Evolutionary conservation across 768 basidiomycete genomes (phyloP).

Genomic region (Lanmaoa rubissima): DNA sequence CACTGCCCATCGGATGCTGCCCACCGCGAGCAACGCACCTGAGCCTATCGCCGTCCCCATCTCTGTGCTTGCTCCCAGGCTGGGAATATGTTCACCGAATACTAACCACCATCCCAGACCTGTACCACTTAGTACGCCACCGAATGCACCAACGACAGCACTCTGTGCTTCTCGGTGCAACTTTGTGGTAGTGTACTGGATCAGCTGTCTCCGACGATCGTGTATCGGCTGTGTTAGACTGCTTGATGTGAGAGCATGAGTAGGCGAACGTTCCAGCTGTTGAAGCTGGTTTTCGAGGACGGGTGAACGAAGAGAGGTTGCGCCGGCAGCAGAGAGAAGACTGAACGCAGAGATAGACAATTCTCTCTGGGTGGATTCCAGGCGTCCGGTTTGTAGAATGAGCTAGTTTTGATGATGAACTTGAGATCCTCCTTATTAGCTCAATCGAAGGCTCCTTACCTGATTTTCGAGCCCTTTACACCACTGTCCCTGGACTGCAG

Average conservation of each 20-base stretch:
- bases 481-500: slow-evolving; percentile 36
- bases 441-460: slow-evolving; percentile 30
- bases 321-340: slow-evolving; percentile 37
- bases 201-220: slow-evolving; percentile 51
- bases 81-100: slow-evolving; percentile 40
- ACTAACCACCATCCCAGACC: slow-evolving; percentile 56
- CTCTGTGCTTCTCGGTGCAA: slow-evolving; percentile 67
- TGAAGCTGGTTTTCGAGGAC: slow-evolving; percentile 58
- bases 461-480: slow-evolving; percentile 49
- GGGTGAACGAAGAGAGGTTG: slow-evolving; percentile 42
- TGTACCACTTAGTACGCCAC: slow-evolving; percentile 47
- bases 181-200: slow-evolving; percentile 50
- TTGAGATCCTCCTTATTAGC: not conserved
- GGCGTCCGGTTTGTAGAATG: slow-evolving; percentile 59
- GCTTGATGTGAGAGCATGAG: slow-evolving; percentile 42
- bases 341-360: slow-evolving; percentile 41
- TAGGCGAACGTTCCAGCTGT: slow-evolving; percentile 49
- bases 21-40: slow-evolving; percentile 49
- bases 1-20: slow-evolving; percentile 59
- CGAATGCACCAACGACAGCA: slow-evolving; percentile 48
- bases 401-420: slow-evolving; percentile 41
- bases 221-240: slow-evolving; percentile 52
- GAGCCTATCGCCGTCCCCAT: slow-evolving; percentile 57
- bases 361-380: slow-evolving; percentile 46
- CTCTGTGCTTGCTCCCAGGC: slow-evolving; percentile 41